Base-by-base conservation (phyloP, 148 eudicot genomes). In the Vaccinium macrocarpon region DNA sequence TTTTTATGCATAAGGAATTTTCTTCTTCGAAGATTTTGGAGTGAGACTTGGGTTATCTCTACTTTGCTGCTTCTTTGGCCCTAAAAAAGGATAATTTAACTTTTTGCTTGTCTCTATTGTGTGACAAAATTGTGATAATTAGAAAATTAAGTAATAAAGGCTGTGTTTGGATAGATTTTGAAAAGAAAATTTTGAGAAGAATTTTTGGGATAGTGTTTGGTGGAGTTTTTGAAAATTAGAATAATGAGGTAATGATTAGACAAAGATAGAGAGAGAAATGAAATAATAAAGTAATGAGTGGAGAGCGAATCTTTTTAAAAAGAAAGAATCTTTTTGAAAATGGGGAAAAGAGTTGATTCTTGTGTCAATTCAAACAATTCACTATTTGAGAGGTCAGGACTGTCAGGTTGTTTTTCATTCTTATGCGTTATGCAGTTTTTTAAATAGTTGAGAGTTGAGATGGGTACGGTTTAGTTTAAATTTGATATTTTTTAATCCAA, bases 21-120 rank as follows among this genome's bases (percentile, higher is more conserved):
- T 50, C 10, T 73, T 11, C 48, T 32, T 9, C 2, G 38, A 29
- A 32, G 53, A 66, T 72, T 48, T 82, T 55, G 66, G 16, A 59
- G 42, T 50, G 84, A 53, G 73, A 68, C 79, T 73, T 66, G 68
- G 6, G 19, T 82, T 50, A 9, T 19, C 9, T 27, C 77, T 51
- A 13, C 18, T n/a, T 59, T 64, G 21, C 32, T 77, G 38, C 55
- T 77, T 77, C 57, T 77, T 25, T n/a, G 19, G 38, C 13, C 25
- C 72, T 15, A 46, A 42, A 48, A 49, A 15, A 23, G 29, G 56
- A 64, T 49, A 12, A 21, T 57, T 38, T n/a, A 76, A 81, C 74
- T 12, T 81, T 81, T 23, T 49, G 16, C 53, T 68, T 51, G 78
- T 76, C 81, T 52, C 61, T 15, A 51, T 52, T 78, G 46, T 27